phyloP scores from a whole-genome alignment of 2,329 filamentous ascomycete genomes.

The Beauveria scarabaeidicola region DNA sequence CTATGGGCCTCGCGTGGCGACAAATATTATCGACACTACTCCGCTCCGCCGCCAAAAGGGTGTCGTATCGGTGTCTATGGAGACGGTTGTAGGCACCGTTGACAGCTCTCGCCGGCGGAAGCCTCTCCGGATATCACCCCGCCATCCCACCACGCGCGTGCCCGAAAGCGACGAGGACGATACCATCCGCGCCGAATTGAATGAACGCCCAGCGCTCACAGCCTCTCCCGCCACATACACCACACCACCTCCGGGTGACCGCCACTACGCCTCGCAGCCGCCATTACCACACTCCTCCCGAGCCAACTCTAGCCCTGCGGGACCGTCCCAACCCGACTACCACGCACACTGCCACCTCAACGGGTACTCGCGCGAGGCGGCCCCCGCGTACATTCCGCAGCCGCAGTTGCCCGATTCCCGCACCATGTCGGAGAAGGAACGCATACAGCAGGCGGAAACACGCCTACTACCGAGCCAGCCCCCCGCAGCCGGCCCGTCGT shows the following conservation, averaged over 20 bases:
- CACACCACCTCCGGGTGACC: constrained; percentile 28
- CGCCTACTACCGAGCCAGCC: constrained; percentile 75
- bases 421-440: constrained; percentile 71
- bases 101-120: constrained; percentile 51
- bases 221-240: constrained; percentile 20
- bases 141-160: constrained; percentile 20
- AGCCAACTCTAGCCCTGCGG: constrained; percentile 13
- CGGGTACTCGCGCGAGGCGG: constrained; percentile 16
- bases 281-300: constrained; percentile 12
- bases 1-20: constrained; percentile 27
- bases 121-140: constrained; percentile 17
- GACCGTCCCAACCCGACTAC: constrained; percentile 3
- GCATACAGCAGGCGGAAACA: constrained; percentile 67
- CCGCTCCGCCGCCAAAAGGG: constrained; percentile 80
- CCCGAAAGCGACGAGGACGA: constrained; percentile 26
- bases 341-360: constrained; percentile 13
- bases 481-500: constrained; percentile 30
- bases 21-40: constrained; percentile 79
- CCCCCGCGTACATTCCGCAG: constrained; percentile 47
- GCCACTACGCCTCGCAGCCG: constrained; percentile 6
- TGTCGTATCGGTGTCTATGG: constrained; percentile 79
- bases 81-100: constrained; percentile 76
- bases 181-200: constrained; percentile 17
- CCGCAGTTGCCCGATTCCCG: constrained; percentile 53
- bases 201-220: constrained; percentile 14